Evolutionary conservation across 176 grass and related monocot species (phyloP), one percentile per base, ranked within the genome.

Genomic region (Leersia perrieri): DNA sequence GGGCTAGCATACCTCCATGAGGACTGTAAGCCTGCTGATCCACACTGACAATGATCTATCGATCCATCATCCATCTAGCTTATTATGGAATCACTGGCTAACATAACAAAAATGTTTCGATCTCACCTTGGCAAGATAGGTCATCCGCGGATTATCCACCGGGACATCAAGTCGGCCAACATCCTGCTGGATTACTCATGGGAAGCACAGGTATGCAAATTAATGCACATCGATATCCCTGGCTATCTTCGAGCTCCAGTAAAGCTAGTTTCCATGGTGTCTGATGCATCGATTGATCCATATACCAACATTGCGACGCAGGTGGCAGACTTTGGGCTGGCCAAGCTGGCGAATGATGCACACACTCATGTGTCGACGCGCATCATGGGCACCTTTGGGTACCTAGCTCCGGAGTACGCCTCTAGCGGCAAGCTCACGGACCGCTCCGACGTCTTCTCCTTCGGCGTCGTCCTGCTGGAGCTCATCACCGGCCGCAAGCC

Each of bases 251-350:
- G 4, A 55, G 20, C 20, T 38, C 13, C 5, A 14, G 41, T 16
- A 22, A 57, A 23, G 51, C n/a, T n/a, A n/a, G n/a, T n/a, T 3
- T 57, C 22, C 51, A 57, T 23, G 51, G 51, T 9, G 51, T 57
- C 3, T 23, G 51, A 57, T 8, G 7, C 6, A 9, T 57, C 1
- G 5, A 38, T 38, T n/a, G n/a, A n/a, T n/a, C n/a, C n/a, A 7
- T 7, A 38, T 38, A 7, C 35, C 7, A 22, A 32, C n/a, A 36
- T 39, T 3, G 0, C 7, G 33, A 0, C 33, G 6, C 26, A 97
- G 91, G 94, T 97, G 39, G 92, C 94, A n/a, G 94, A 97, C 86
- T 97, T 97, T 38, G 94, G 94, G 35, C 87, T 97, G 14, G 91
- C 94, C 29, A 97, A 84, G 82, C 89, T 94, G n/a, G 67, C 89